Percentiles rank a stretch among this genome's conserved stretches.
Evolutionary conservation across 257 asterid genomes (phyloP).

Genomic region (Osmanthus fragrans): DNA sequence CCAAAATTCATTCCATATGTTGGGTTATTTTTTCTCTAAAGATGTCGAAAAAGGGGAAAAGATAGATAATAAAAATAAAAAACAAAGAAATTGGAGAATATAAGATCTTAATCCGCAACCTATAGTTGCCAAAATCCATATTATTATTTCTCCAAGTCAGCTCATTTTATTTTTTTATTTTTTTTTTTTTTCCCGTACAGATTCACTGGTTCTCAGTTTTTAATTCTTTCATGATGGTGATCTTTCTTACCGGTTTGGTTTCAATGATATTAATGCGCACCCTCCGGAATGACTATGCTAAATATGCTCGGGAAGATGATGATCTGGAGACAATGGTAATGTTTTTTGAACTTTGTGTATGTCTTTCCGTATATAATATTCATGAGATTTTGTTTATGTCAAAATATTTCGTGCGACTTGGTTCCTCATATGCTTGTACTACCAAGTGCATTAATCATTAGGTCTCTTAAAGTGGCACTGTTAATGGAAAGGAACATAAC

Average conservation of each 20-base stretch:
- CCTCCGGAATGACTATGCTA: conserved; percentile 74
- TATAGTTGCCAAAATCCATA: background rate
- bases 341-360: conserved; percentile 16
- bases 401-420: conserved; percentile 3
- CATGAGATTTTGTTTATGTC: background rate
- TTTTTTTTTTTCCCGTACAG: conserved; percentile 37
- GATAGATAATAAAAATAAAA: background rate
- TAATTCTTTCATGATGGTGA: conserved; percentile 84
- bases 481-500: background rate
- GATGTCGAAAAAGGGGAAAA: background rate
- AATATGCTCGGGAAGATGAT: conserved; percentile 75
- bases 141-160: conserved; percentile 7
- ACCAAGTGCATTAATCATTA: background rate
- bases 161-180: conserved; percentile 16
- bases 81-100: background rate
- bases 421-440: background rate
- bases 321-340: conserved; percentile 72
- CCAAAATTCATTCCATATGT: background rate
- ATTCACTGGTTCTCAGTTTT: conserved; percentile 84
- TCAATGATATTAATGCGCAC: conserved; percentile 86
- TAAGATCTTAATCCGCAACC: background rate
- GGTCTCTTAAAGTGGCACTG: background rate
- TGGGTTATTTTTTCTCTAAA: background rate
- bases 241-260: conserved; percentile 79
- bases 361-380: background rate